phyloP scores from a whole-genome alignment of 2,329 filamentous ascomycete genomes.

The Berkeleyomyces rouxiae region DNA sequence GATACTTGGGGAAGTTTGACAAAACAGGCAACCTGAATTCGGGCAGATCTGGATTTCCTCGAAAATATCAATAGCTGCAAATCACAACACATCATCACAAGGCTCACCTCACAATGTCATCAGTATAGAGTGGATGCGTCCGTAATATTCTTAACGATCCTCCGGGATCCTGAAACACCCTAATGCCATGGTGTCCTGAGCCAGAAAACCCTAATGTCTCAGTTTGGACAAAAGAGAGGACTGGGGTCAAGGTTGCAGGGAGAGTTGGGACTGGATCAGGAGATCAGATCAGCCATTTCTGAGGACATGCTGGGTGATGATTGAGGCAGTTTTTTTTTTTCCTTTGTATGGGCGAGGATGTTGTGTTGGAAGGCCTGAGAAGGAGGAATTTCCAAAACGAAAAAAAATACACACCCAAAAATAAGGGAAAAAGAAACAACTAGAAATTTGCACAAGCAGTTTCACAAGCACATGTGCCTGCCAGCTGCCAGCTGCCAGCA shows the following conservation, averaged over 20 bases:
- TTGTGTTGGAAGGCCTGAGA: too few relatives aligned
- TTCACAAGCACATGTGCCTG: not conserved
- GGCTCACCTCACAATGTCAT: not conserved
- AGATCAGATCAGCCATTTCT: not conserved
- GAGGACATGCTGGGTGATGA: not conserved
- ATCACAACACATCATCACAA: not conserved
- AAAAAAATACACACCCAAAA: not conserved
- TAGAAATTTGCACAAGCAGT: too few relatives aligned
- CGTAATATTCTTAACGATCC: not conserved
- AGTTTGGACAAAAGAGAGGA: not conserved
- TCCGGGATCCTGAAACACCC: not conserved
- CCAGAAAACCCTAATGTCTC: not conserved
- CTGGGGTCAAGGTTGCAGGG: too few relatives aligned
- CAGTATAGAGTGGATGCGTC: not conserved
- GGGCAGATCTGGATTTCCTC: not conserved
- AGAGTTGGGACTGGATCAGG: not conserved
- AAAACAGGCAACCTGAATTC: not conserved
- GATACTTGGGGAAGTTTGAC: not conserved
- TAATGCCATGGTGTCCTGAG: not conserved
- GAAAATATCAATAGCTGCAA: not conserved
- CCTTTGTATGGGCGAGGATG: not conserved
- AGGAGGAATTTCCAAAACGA: not conserved
- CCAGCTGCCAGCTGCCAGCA: not conserved
- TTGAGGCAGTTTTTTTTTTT: too few relatives aligned
- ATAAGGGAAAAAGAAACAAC: not conserved